Base-by-base conservation (phyloP, 2,329 filamentous ascomycete genomes). In the Cercospora zeae-maydis region DNA sequence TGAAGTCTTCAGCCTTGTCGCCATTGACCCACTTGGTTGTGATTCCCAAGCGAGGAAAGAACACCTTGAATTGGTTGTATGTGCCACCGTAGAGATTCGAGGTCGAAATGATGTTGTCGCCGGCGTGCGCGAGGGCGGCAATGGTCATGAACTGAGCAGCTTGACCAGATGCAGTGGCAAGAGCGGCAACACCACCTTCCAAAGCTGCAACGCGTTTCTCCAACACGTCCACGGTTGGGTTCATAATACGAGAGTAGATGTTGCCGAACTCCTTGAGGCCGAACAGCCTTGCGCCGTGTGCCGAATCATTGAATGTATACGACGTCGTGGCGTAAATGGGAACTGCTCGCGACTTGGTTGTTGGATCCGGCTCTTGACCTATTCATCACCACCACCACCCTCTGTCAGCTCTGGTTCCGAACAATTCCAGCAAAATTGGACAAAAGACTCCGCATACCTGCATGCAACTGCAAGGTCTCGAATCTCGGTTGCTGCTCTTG, bases 241-340 rank as follows among this genome's bases (percentile, higher is more conserved):
- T 97, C 89, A 91, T 92, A 72, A 99, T 92, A 68, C 95, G 91
- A 77, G 89, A 95, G 84, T 99, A 99, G 77, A 98, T 96, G 80
- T 98, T 98, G 79, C 93, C 95, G 73, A 91, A 90, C 80, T 98
- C 92, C 81, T 98, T 96, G 78, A 99, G 90, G 75, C 92, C 91
- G 75, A 99, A 99, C 45, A 99, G 88, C 76, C 92, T 88, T 61
- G 95, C 95, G 66, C 92, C 95, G 74, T 98, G 95, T 55, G 92
- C 93, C 57, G 92, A 96, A 81, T 98, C 91, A 85, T 98, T 89
- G 85, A 99, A 99, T 58, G 86, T 87, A 78, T 83, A 99, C 73
- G 92, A 96, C 89, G 75, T 93, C 4, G 93, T 93, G 13, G 93
- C 92, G 76, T 98, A 98, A 75, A 99, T 98, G 59, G 95, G 95